Percentiles rank a stretch among this genome's conserved stretches.
Conservation (phyloP, 345 rosid species). For the Nasturtium officinale region DNA sequence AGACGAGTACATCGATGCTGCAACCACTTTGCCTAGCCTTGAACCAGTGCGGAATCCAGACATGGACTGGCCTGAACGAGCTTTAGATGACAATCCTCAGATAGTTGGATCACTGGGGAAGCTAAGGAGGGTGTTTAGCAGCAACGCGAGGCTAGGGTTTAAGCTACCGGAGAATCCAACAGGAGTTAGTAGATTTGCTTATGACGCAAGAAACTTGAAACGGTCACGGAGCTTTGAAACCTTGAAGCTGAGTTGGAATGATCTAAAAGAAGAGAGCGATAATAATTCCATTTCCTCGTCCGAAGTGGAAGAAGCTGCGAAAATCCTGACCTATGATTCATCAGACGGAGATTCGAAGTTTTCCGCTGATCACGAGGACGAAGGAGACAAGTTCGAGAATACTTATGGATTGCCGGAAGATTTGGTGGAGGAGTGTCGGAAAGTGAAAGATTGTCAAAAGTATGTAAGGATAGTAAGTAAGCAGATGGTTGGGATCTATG, state of each 20-base stretch:
- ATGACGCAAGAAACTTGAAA: slow-evolving; percentile 51
- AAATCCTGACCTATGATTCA: slow-evolving; percentile 40
- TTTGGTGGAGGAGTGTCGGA: slow-evolving; percentile 42
- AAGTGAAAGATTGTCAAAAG: slow-evolving; percentile 45
- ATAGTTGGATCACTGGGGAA: slow-evolving; percentile 58
- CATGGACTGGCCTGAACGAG: slow-evolving; percentile 87
- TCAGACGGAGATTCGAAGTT: slow-evolving; percentile 30
- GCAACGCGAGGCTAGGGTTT: slow-evolving; percentile 69
- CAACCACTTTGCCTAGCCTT: slow-evolving; percentile 32
- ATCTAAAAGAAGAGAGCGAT: slow-evolving; percentile 49
- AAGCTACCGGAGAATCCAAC: slow-evolving; percentile 48
- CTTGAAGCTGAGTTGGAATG: slow-evolving; percentile 50
- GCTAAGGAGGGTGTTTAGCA: slow-evolving; percentile 73
- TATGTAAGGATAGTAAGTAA: slow-evolving; percentile 92
- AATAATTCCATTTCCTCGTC: slow-evolving; percentile 31
- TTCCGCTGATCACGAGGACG: slow-evolving; percentile 36
- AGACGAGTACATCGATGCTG: slow-evolving; percentile 46
- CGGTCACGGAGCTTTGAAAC: slow-evolving; percentile 77
- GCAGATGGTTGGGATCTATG: slow-evolving; percentile 97
- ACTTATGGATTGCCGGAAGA: slow-evolving; percentile 35
- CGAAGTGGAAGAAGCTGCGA: slow-evolving; percentile 58
- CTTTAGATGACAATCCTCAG: slow-evolving; percentile 74
- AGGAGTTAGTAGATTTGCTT: slow-evolving; percentile 46
- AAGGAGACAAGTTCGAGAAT: slow-evolving; percentile 28
- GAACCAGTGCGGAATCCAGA: slow-evolving; percentile 30